phyloP scores from a whole-genome alignment of 2,329 filamentous ascomycete species.

The Aschersonia sp. region DNA sequence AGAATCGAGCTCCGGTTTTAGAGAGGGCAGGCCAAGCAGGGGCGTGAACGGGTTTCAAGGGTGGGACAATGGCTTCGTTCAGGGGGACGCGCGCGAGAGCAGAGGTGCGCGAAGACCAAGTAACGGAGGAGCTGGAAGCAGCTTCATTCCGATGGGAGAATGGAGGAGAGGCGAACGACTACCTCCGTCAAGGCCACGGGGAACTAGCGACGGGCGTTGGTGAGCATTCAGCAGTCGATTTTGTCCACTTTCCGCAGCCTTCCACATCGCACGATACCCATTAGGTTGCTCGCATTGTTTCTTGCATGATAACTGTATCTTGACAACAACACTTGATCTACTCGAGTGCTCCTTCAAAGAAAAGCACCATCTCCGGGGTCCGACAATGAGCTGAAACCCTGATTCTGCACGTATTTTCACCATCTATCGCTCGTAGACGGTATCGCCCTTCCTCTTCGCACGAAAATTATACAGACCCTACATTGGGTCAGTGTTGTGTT shows the following conservation, averaged over 20 bases:
- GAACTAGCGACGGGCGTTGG: slow-evolving; percentile 13
- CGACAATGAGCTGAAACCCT: not conserved
- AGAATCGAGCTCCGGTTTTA: slow-evolving; percentile 8
- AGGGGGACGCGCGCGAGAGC: slow-evolving; percentile 19
- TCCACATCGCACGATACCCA: slow-evolving; percentile 12
- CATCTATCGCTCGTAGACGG: slow-evolving; percentile 58
- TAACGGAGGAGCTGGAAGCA: slow-evolving; percentile 20
- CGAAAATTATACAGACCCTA: slow-evolving; percentile 79
- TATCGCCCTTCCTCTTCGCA: slow-evolving; percentile 78
- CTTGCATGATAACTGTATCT: too few relatives aligned
- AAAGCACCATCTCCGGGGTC: too few relatives aligned
- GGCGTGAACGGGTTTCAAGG: slow-evolving; percentile 11
- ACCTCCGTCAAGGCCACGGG: slow-evolving; percentile 15
- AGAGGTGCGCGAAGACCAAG: slow-evolving; percentile 24
- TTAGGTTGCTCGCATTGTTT: too few relatives aligned
- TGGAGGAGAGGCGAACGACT: slow-evolving; percentile 53
- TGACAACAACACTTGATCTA: too few relatives aligned
- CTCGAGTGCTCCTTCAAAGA: too few relatives aligned
- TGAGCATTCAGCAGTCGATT: slow-evolving; percentile 3
- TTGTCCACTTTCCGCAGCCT: too few relatives aligned
- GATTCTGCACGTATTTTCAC: not conserved
- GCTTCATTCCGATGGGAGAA: slow-evolving; percentile 35
- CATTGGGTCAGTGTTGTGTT: not conserved
- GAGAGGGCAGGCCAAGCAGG: slow-evolving; percentile 9
- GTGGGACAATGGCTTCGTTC: slow-evolving; percentile 15